A percentile compares a stretch with the other conserved stretches of the same genome.
Conservation (phyloP, 2,329 filamentous ascomycete genomes). For the Leptographium wingfieldii region DNA sequence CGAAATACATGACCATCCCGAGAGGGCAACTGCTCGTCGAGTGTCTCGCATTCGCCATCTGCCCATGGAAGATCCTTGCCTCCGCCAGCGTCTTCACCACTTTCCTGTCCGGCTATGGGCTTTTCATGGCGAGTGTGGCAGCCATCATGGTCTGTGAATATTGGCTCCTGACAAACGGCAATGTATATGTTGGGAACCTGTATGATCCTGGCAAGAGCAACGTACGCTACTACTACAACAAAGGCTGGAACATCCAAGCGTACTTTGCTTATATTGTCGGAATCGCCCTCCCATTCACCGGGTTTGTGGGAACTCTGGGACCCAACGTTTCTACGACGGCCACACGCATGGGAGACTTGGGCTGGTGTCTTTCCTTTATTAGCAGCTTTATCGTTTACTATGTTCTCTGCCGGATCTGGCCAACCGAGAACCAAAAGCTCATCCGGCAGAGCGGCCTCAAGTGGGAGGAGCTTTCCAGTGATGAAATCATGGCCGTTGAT, state of each 20-base stretch:
- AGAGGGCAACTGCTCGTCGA: slow-evolving; percentile 17
- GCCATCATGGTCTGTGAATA: slow-evolving; percentile 13
- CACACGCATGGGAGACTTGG: slow-evolving; percentile 18
- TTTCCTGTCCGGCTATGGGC: slow-evolving; percentile 12
- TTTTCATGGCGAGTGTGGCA: slow-evolving; percentile 14
- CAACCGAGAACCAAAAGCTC: slow-evolving; percentile 16
- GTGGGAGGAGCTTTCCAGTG: slow-evolving; percentile 7
- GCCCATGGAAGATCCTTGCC: slow-evolving; percentile 15
- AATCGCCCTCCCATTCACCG: slow-evolving; percentile 22
- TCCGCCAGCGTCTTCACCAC: slow-evolving; percentile 13
- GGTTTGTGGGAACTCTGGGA: slow-evolving; percentile 21
- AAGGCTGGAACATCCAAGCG: slow-evolving; percentile 23
- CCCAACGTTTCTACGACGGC: slow-evolving; percentile 18
- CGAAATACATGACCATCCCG: slow-evolving; percentile 24
- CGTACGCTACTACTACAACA: slow-evolving; percentile 20
- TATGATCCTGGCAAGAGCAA: slow-evolving; percentile 20
- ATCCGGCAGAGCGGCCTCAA: not conserved
- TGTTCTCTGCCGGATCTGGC: slow-evolving; percentile 23
- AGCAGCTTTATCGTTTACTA: slow-evolving; percentile 21
- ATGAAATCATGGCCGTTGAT: slow-evolving; percentile 5
- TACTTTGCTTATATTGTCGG: slow-evolving; percentile 22
- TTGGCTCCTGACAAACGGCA: slow-evolving; percentile 23
- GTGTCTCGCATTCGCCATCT: slow-evolving; percentile 11
- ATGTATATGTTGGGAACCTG: slow-evolving; percentile 20
- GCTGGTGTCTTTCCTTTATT: slow-evolving; percentile 22